Percentiles rank a stretch among this genome's conserved stretches.
phyloP scores from a whole-genome alignment of 176 grass and related monocot genomes.

The Carex parvula region DNA sequence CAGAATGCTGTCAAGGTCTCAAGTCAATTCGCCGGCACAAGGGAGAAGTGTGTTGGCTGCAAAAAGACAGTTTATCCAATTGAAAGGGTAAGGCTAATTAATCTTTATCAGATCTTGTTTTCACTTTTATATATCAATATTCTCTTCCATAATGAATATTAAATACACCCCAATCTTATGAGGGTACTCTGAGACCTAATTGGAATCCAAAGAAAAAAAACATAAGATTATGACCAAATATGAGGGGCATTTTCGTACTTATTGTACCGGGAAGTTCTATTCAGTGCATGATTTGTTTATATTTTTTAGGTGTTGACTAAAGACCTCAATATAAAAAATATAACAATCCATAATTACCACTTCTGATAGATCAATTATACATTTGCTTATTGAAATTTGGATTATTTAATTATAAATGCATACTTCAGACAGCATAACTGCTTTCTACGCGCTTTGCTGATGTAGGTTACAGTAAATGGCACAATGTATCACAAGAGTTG shows the following conservation, averaged over 20 bases:
- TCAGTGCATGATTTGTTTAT: neutral
- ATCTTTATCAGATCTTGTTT: slow-evolving; percentile 1
- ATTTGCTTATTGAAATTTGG: neutral
- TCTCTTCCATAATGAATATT: neutral
- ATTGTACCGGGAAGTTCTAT: neutral
- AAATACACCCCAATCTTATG: neutral
- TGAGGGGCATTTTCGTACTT: neutral
- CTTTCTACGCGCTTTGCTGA: neutral
- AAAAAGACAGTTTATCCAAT: slow-evolving; percentile 88
- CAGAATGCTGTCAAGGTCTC: slow-evolving; percentile 90
- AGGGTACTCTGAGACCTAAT: neutral
- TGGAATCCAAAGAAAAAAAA: neutral
- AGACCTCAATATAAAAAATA: neutral
- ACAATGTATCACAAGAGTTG: slow-evolving; percentile 94
- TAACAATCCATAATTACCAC: neutral
- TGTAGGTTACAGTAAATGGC: slow-evolving; percentile 80
- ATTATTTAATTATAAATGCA: neutral
- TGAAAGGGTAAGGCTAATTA: slow-evolving; percentile 66
- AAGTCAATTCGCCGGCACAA: slow-evolving; percentile 80
- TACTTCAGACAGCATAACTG: neutral
- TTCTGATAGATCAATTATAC: neutral
- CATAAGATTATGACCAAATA: neutral
- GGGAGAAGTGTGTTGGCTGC: slow-evolving; percentile 94
- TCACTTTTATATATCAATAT: neutral
- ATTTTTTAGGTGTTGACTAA: neutral